Base-by-base conservation (phyloP, 78 protist genomes). In the Pelomyxa schiedti region DNA sequence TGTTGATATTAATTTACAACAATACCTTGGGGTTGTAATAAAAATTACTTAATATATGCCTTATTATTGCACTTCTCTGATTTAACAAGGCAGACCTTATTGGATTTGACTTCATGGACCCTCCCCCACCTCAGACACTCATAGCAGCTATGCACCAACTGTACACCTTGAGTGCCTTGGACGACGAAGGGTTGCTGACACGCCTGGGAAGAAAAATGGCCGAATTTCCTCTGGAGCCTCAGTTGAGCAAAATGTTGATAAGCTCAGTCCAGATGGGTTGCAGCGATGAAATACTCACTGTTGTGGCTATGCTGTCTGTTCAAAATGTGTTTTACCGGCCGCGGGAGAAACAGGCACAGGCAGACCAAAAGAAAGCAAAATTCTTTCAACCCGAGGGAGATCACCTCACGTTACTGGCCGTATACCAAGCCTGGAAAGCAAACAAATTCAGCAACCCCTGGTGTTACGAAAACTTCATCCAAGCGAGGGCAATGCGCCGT, bases 221-320 rank as follows among this genome's bases (percentile, higher is more conserved):
- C 26, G 98, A 98, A 86, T 95, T 98, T 72, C 99, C 99, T 24
- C 77, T 98, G 32, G 98, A 95, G 38, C 99, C 99, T 1, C 89
- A 74, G 9, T 70, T 95, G 52, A 67, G 94, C 42, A 98, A 98
- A 86, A 90, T 91, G 88, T 72, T 94, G 53, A 86, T 94, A 38
- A 74, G 88, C 4, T 82, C 97, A 0, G 96, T 84, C 7, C 95
- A 90, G 66, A 73, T 98, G 0, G 93, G 96, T 26, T 97, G 99
- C 77, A 53, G 91, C 1, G 99, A 96, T 26, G 99, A 97, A 78
- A 78, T 93, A 9, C 77, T 96, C 32, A 93, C 98, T 28, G 72
- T 98, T 36, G 98, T 96, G 4, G 92, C 95, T n/a, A 95, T 96
- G 98, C 82, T 98, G 24, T 52, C 88, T 1, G 97, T 90, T 26